Percentiles rank a stretch among this genome's conserved stretches.
These are phyloP conservation scores for Pleurotus sapidus DNA, from an alignment of 768 basidiomycete species.

Conservation along the genomic window DNA sequence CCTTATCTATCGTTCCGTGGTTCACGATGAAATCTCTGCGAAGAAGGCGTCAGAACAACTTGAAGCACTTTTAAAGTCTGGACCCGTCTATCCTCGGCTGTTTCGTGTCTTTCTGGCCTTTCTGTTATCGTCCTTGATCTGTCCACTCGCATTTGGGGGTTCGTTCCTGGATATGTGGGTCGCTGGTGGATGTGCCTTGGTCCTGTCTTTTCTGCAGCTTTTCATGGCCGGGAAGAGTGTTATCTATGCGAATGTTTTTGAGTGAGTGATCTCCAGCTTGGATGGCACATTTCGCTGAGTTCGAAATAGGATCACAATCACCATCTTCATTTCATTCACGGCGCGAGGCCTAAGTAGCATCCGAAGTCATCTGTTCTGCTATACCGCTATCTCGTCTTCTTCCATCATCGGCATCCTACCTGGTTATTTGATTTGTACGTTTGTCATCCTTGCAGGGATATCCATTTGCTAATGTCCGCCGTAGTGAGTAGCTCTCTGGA, in stretches of 20 bases:
- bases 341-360: slow-evolving; percentile 84
- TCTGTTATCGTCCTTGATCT: slow-evolving; percentile 71
- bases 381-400: slow-evolving; percentile 86
- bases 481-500: slow-evolving; percentile 79
- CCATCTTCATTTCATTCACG: slow-evolving; percentile 76
- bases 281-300: slow-evolving; percentile 3
- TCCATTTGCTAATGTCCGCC: slow-evolving; percentile 4
- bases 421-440: slow-evolving; percentile 79
- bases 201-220: slow-evolving; percentile 70
- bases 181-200: slow-evolving; percentile 65
- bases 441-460: not conserved
- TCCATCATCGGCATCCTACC: slow-evolving; percentile 87
- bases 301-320: slow-evolving; percentile 68
- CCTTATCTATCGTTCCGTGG: slow-evolving; percentile 78
- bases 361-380: slow-evolving; percentile 78
- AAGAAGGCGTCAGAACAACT: slow-evolving; percentile 67
- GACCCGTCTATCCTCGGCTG: slow-evolving; percentile 60
- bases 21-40: slow-evolving; percentile 91
- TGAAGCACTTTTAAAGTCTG: slow-evolving; percentile 56
- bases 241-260: slow-evolving; percentile 88
- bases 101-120: slow-evolving; percentile 70
- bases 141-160: slow-evolving; percentile 82
- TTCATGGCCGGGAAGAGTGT: slow-evolving; percentile 71
- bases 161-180: slow-evolving; percentile 85
- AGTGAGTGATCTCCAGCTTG: slow-evolving; percentile 46